Conservation (phyloP, 225 moss, liverwort and hornwort species). For the Pleurozium schreberi region DNA sequence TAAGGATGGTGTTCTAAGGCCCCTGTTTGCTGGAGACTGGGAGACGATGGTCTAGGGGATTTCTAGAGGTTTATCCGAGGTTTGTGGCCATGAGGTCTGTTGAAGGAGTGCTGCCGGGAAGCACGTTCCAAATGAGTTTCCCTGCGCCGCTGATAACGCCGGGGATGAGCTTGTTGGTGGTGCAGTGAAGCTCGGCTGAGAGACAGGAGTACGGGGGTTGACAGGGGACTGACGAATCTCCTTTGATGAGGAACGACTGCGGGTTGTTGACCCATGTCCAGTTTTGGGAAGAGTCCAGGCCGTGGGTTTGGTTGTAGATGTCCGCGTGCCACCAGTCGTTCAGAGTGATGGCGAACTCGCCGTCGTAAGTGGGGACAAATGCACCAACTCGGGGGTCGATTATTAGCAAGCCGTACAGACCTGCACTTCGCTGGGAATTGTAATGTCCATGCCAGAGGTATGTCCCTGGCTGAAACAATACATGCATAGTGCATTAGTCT, state of each 20-base stretch:
- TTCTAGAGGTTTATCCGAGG: not conserved
- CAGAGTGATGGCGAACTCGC: not conserved
- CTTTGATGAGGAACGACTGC: not conserved
- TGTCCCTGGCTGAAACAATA: not conserved
- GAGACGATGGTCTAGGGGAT: not conserved
- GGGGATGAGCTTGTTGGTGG: not conserved
- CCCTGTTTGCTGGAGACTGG: not conserved
- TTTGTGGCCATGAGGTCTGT: not conserved
- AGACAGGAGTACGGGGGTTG: not conserved
- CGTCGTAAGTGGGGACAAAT: not conserved
- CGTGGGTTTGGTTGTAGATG: not conserved
- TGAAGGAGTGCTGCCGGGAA: not conserved
- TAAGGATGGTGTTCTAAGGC: constrained; percentile 3
- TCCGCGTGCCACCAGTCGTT: constrained; percentile 1
- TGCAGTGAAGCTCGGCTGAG: not conserved
- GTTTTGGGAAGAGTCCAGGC: not conserved
- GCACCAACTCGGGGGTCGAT: not conserved
- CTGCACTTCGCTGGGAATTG: not conserved
- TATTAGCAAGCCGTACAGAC: not conserved
- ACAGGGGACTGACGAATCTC: not conserved
- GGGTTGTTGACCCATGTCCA: not conserved
- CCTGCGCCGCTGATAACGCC: not conserved
- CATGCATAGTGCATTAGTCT: not conserved
- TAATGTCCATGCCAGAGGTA: constrained; percentile 7
- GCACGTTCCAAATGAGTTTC: constrained; percentile 1